Evolutionary conservation across 345 rosid species (phyloP).

Genomic region (Physaria fendleri): DNA sequence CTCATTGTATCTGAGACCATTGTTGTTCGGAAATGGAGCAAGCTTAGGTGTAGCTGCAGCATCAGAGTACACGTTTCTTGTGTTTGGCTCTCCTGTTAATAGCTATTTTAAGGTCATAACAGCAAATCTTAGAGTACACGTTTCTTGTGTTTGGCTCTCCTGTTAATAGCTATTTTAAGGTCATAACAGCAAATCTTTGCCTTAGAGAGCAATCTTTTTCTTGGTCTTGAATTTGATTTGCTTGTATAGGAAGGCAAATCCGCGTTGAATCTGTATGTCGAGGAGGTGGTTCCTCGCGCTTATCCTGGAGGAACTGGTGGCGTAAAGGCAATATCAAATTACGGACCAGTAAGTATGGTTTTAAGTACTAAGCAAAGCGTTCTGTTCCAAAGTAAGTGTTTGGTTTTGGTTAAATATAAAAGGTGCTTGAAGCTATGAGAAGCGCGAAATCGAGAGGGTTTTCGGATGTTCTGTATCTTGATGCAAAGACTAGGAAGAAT

Average conservation of each 20-base stretch:
- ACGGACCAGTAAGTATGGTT: constrained; percentile 55
- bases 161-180: constrained; percentile 85
- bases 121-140: constrained; percentile 63
- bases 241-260: constrained; percentile 44
- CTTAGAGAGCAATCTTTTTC: not conserved
- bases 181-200: no score
- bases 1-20: constrained; percentile 66
- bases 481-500: constrained; percentile 48
- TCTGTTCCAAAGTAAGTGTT: not conserved
- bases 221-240: not conserved
- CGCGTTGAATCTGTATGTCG: constrained; percentile 53
- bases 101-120: constrained; percentile 69
- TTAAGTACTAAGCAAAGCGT: not conserved
- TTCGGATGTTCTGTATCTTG: constrained; percentile 84
- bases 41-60: constrained; percentile 66
- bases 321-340: constrained; percentile 53
- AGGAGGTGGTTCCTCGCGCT: constrained; percentile 57
- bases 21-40: constrained; percentile 78
- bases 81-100: constrained; percentile 72
- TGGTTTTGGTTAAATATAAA: constrained; percentile 6
- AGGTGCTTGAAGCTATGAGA: constrained; percentile 60
- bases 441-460: constrained; percentile 73
- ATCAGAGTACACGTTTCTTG: constrained; percentile 62
- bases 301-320: constrained; percentile 64
- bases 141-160: constrained; percentile 72